phyloP scores from a whole-genome alignment of 352 stramenopile genomes.

The Phytophthora niederhauseri region DNA sequence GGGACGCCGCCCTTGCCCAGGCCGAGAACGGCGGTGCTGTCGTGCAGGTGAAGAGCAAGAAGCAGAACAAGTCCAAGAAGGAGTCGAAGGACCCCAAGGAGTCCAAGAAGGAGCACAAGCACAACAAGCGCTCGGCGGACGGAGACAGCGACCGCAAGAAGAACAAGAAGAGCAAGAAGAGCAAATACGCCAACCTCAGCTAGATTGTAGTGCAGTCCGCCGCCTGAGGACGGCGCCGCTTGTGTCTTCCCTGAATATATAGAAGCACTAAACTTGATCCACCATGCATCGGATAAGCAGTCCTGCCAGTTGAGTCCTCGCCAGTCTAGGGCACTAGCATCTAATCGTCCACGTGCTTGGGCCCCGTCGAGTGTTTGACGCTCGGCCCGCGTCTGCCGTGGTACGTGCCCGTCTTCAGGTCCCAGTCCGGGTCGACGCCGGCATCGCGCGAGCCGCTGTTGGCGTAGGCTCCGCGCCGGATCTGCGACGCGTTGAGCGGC shows the following conservation, averaged over 20 bases:
- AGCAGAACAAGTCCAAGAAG: slow-evolving; percentile 64
- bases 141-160: slow-evolving; percentile 53
- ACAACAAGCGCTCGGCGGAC: slow-evolving; percentile 47
- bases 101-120: slow-evolving; percentile 46
- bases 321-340: too few relatives aligned
- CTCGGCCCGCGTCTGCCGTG: slow-evolving; percentile 47
- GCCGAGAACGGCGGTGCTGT: slow-evolving; percentile 42
- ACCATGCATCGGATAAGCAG: background rate
- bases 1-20: slow-evolving; percentile 72
- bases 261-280: slow-evolving; percentile 20
- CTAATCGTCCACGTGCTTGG: slow-evolving; percentile 17
- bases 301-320: too few relatives aligned
- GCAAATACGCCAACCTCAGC: slow-evolving; percentile 82
- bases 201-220: slow-evolving; percentile 35
- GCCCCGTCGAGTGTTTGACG: slow-evolving; percentile 27
- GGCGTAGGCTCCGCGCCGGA: slow-evolving; percentile 80
- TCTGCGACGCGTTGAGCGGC: slow-evolving; percentile 70
- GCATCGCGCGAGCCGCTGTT: slow-evolving; percentile 84
- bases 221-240: slow-evolving; percentile 8
- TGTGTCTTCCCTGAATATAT: slow-evolving; percentile 26
- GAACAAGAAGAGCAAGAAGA: slow-evolving; percentile 72
- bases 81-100: slow-evolving; percentile 87
- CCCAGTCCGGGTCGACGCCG: slow-evolving; percentile 84
- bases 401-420: slow-evolving; percentile 75
- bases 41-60: slow-evolving; percentile 91